Base-by-base conservation (phyloP, 495 filamentous ascomycete species). In the Xylaria cubensis region DNA sequence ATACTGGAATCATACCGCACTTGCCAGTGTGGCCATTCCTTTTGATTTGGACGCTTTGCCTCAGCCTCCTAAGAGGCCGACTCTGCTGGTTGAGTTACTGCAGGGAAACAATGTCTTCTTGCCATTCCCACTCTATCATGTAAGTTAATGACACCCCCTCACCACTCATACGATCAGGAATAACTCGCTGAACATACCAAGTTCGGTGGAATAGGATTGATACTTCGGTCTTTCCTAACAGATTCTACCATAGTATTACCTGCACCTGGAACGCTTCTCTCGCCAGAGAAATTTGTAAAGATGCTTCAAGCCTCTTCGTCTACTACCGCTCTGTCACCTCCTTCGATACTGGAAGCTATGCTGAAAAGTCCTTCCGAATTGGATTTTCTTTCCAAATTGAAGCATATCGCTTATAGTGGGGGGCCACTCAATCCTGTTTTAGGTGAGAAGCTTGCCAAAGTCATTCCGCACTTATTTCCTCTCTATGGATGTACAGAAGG, bases 401-500 rank as follows among this genome's bases (percentile, higher is more conserved):
- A 77, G 66, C 76, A 78, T 61, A 36, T 74, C 13, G 76, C 71
- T 32, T 78, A 78, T 50, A 65, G 74, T 17, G 76, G 76, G 34
- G 76, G 76, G 19, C 76, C 76, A 34, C 74, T 78, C 13, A 78
- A 78, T 48, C 76, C 76, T 0, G 70, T 75, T 2, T 61, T 73
- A 13, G 76, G 76, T 19, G 68, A 72, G 2, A 70, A 71, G 42
- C 48, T 78, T 21, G 73, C 76, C 8, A 32, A 74, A 42, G n/a
- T 77, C n/a, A 70, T 75, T 12, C 75, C 73, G 26, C 76, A 78
- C 46, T 55, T 78, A 4, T 78, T 76, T 50, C 73, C 73, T 26
- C 46, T 76, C 3, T 75, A 76, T 64, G 76, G 76, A 1, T 76
- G 73, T 21, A 78, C 76, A 8, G 76, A 78, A 66, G 76, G 74